Conservation (phyloP, 441 rosid species). For the Erodium moschatum region DNA sequence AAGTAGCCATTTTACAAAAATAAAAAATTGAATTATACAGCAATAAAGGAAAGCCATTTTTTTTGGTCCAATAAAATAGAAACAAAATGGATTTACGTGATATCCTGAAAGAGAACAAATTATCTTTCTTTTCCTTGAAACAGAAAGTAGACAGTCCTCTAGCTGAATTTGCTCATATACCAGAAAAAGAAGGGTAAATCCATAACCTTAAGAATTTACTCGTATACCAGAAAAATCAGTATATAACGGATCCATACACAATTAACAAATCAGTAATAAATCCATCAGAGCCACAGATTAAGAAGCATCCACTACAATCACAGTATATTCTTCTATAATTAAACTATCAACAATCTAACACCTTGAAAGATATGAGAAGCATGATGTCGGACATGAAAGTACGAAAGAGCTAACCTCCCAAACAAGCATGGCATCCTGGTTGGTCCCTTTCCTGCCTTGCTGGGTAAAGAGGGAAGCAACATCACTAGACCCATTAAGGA, state of each 20-base stretch:
- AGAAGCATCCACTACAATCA: too few species aligned
- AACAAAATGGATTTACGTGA: too few species aligned
- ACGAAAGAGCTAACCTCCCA: conserved; percentile 77
- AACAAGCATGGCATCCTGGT: conserved; percentile 97
- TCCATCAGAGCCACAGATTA: too few species aligned
- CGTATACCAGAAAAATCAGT: too few species aligned
- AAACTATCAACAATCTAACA: too few species aligned
- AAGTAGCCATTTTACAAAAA: not conserved
- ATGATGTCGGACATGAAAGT: not conserved
- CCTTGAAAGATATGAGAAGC: too few species aligned
- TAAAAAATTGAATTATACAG: too few species aligned
- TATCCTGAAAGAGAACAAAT: not conserved
- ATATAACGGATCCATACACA: too few species aligned
- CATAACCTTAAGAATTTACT: not conserved
- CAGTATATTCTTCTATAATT: too few species aligned
- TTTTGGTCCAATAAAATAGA: too few species aligned
- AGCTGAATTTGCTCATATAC: not conserved
- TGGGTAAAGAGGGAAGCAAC: conserved; percentile 76
- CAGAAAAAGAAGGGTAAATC: not conserved
- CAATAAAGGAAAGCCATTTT: too few species aligned
- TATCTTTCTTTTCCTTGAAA: conserved; percentile 9
- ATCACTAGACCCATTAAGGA: conserved; percentile 69
- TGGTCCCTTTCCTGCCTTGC: conserved; percentile 94
- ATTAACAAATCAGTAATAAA: too few species aligned
- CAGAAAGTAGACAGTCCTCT: conserved; percentile 4